These are phyloP conservation scores for Erythrophleum ivorense DNA, from an alignment of 331 rosid species.

Conservation along the genomic window DNA sequence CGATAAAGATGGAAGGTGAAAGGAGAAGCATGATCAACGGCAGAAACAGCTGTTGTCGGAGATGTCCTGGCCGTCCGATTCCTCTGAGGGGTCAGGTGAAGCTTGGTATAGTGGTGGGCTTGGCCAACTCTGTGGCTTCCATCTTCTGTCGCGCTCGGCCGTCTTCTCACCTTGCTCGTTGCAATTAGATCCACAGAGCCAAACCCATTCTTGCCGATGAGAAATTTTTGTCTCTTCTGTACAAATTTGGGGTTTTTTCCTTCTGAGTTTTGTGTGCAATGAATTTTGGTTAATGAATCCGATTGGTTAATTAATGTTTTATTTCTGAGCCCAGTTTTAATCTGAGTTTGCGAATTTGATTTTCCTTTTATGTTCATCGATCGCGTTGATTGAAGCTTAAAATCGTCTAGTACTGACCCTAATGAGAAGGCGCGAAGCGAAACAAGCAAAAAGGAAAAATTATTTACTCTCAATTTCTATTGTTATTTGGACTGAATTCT, in stretches of 20 bases:
- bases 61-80: constrained; percentile 46
- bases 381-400: not conserved
- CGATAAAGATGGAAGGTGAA: constrained; percentile 46
- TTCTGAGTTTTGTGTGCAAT: constrained; percentile 31
- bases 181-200: not conserved
- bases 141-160: constrained; percentile 48
- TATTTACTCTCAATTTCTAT: not conserved
- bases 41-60: constrained; percentile 9
- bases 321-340: not conserved
- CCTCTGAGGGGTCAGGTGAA: constrained; percentile 59
- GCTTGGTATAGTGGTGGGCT: constrained; percentile 47
- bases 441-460: not conserved
- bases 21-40: constrained; percentile 33
- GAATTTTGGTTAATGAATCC: constrained; percentile 31
- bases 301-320: not conserved
- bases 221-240: constrained; percentile 39
- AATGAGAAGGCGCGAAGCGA: not conserved
- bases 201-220: not conserved
- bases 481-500: too few relatives aligned
- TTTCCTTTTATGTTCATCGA: not conserved
- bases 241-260: constrained; percentile 22
- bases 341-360: not conserved
- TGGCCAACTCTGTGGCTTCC: constrained; percentile 55
- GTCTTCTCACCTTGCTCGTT: constrained; percentile 26
- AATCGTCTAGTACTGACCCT: not conserved